Base-by-base conservation (phyloP, 495 filamentous ascomycete genomes). In the Talaromyces trachyspermus region DNA sequence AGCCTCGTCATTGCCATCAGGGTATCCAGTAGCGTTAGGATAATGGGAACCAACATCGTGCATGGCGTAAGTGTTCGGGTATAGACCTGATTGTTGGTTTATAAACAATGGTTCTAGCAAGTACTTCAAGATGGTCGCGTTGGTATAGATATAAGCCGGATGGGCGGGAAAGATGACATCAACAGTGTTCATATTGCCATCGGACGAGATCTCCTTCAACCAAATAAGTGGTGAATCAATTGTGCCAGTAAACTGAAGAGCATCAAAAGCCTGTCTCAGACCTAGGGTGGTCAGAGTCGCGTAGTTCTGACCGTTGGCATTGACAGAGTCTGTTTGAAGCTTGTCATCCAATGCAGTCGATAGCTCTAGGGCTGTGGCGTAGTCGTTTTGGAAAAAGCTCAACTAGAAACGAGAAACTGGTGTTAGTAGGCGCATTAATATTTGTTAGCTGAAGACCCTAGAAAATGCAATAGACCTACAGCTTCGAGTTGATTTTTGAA, bases 141-240 rank as follows among this genome's bases (percentile, higher is more conserved):
- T 62, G 46, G 75, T 50, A 23, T 72, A 60, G 49, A 69, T 73
- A 44, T 76, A 72, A n/a, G 74, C 63, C 5, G 73, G 72, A 46
- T 70, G 68, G 1, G 65, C 64, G 1, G 71, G 71, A 56, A 69
- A 73, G 26, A 77, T 73, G 12, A 77, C 63, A 48, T 77, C 75
- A 19, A 78, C 59, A 2, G 74, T 78, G 44, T 77, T 77, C 41
- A 75, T 54, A 43, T 77, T 74, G 7, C 73, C 74, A 48, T 79
- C 63, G 23, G 65, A 74, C 6, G 66, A 72, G 20, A 77, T 68
- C 53, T 77, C 73, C 47, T 79, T 77, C 49, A 77, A 57, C 41
- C 76, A 79, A 10, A 70, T 64, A 49, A 78, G 56, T 9, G 65
- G 68, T 24, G 70, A 66, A 27, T 66, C 59, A 10, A 59, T 52